phyloP scores from a whole-genome alignment of 2,329 filamentous ascomycete genomes.

The Trichothecium roseum region DNA sequence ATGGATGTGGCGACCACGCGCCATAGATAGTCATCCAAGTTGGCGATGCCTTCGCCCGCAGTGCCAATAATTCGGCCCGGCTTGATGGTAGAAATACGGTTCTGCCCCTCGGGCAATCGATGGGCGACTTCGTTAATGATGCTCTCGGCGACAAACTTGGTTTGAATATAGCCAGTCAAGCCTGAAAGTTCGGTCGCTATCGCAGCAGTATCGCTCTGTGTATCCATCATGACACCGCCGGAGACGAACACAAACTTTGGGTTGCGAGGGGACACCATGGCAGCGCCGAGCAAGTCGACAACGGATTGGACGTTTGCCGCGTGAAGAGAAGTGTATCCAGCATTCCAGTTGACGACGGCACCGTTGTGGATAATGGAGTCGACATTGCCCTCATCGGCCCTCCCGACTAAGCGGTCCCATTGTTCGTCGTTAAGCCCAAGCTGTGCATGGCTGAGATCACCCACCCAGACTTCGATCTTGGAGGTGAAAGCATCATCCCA shows the following conservation, averaged over 20 bases:
- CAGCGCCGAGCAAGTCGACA: slow-evolving; percentile 8
- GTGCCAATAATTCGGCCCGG: slow-evolving; percentile 13
- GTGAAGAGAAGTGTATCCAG: slow-evolving; percentile 61
- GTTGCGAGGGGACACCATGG: slow-evolving; percentile 6
- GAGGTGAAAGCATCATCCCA: slow-evolving; percentile 4
- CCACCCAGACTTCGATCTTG: slow-evolving; percentile 8
- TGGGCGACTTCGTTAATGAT: slow-evolving; percentile 6
- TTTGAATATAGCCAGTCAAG: slow-evolving; percentile 12
- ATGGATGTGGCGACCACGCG: slow-evolving; percentile 7
- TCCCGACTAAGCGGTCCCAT: slow-evolving; percentile 47
- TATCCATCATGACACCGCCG: slow-evolving; percentile 6
- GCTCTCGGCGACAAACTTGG: slow-evolving; percentile 13
- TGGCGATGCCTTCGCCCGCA: slow-evolving; percentile 8
- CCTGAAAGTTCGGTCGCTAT: neutral
- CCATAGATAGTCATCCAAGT: slow-evolving; percentile 14
- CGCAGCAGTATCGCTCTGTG: neutral
- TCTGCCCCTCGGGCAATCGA: slow-evolving; percentile 1
- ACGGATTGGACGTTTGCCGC: slow-evolving; percentile 54
- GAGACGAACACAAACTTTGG: slow-evolving; percentile 14
- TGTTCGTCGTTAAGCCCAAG: slow-evolving; percentile 23
- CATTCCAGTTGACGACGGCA: slow-evolving; percentile 70
- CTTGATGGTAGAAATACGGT: slow-evolving; percentile 10
- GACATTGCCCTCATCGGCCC: slow-evolving; percentile 37
- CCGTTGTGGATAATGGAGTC: slow-evolving; percentile 77
- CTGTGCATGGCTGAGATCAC: slow-evolving; percentile 4